Evolutionary conservation across 495 filamentous ascomycete genomes (phyloP).

Genomic region (Talaromyces thailandensis): DNA sequence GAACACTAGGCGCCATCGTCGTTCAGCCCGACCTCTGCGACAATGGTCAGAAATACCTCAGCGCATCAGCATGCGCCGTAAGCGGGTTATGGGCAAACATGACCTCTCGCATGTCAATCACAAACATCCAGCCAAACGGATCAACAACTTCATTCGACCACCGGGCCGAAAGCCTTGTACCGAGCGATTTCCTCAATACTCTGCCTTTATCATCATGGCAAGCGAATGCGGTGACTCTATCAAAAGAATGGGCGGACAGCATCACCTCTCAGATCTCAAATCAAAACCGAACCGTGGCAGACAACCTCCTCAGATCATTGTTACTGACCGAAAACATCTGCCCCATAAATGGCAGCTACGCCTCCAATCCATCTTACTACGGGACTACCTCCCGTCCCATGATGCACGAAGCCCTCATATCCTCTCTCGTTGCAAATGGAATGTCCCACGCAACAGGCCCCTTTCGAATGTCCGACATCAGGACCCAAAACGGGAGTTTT

Average conservation of each 20-base stretch:
- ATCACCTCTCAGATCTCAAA: not conserved
- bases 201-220: not conserved
- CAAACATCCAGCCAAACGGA: not conserved
- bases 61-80: not conserved
- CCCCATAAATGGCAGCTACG: not conserved
- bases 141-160: not conserved
- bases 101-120: not conserved
- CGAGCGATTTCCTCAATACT: not conserved
- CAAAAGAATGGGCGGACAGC: not conserved
- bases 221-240: not conserved
- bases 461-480: not conserved
- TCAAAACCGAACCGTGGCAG: conserved; percentile 2
- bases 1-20: not conserved
- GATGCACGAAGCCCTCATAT: conserved; percentile 4
- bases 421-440: not conserved
- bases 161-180: not conserved
- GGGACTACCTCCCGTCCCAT: not conserved
- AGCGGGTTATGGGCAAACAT: not conserved
- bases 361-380: not conserved
- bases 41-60: conserved; percentile 1
- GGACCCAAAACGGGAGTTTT: not conserved
- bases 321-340: not conserved
- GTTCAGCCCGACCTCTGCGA: conserved; percentile 3
- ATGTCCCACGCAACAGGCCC: not conserved
- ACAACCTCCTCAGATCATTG: not conserved